These are phyloP conservation scores for Setaria viridis DNA, from an alignment of 202 grass and related monocot species.

Conservation along the genomic window DNA sequence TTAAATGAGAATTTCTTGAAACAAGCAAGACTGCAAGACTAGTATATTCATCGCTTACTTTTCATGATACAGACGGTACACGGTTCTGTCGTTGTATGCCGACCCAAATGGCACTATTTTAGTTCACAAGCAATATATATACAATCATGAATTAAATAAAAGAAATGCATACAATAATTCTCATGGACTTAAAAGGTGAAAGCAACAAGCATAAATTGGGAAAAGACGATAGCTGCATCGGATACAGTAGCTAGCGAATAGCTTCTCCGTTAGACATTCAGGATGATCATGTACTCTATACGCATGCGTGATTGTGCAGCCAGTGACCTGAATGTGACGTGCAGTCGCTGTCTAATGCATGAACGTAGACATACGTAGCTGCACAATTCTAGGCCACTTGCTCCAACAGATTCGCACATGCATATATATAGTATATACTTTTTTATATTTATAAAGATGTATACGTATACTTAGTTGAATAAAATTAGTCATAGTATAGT, in stretches of 20 bases:
- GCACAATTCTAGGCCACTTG: neutral
- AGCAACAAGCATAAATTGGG: slow-evolving; percentile 16
- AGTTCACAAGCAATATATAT: neutral
- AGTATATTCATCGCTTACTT: slow-evolving; percentile 13
- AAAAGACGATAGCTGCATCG: neutral
- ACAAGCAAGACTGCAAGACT: too few relatives aligned
- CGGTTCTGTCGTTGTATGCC: neutral
- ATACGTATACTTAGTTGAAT: neutral
- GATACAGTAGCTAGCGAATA: neutral
- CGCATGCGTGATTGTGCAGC: neutral
- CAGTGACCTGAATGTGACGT: neutral
- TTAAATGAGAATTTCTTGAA: neutral
- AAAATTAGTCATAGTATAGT: neutral
- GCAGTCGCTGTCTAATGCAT: slow-evolving; percentile 33
- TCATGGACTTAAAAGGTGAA: neutral
- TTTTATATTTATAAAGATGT: neutral
- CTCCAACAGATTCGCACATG: neutral
- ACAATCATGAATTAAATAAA: neutral
- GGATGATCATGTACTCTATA: neutral
- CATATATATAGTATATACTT: neutral
- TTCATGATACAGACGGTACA: neutral
- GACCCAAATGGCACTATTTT: neutral
- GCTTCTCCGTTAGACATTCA: neutral
- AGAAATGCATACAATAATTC: neutral
- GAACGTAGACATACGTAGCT: neutral